Evolutionary conservation across 2,329 filamentous ascomycete species (phyloP), one percentile per base, ranked within the genome.

Genomic region (Microcyclospora tardicrescens): DNA sequence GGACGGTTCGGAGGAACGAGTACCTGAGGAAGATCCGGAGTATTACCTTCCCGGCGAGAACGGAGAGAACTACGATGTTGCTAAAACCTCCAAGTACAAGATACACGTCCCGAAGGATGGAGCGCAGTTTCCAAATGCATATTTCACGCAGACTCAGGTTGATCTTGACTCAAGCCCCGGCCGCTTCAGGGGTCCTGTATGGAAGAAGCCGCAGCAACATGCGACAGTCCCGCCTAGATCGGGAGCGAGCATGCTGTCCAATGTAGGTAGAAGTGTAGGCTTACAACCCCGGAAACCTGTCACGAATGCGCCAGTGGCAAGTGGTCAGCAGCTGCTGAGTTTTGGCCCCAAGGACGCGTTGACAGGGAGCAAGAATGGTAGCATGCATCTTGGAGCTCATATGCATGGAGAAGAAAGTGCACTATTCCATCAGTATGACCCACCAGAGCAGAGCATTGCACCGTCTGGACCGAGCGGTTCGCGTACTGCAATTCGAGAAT

Each of bases 151-250:
- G 42, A 64, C 62, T 11, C 65, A 67, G 39, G 43, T 45, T 39
- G 49, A 46, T 9, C 41, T 58, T 2, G 55, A 57, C 37, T 63
- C 63, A 16, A 59, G 62, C 27, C 64, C 65, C 2, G 62, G 63
- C 53, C 60, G 57, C 35, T 58, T 68, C 35, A 54, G 66, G 42
- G 66, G 66, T 13, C 60, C 66, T 12, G 62, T 69, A 43, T 69
- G 66, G 66, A 63, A 64, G 40, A 66, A 65, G 47, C 55, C 58
- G 28, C 48, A 24, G 19, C 19, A 24, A 24, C 4, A 8, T 24
- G 19, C 19, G 4, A 6, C 30, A 16, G 38, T 32, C 31, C 40
- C 35, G 15, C 39, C 2, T 27, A 15, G n/a, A 35, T 27, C 15
- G 30, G 36, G 19, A 31, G 32, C 6, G 16, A 38, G 38, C 16